Conservation (phyloP, 768 basidiomycete genomes). For the Ramaria rubella region DNA sequence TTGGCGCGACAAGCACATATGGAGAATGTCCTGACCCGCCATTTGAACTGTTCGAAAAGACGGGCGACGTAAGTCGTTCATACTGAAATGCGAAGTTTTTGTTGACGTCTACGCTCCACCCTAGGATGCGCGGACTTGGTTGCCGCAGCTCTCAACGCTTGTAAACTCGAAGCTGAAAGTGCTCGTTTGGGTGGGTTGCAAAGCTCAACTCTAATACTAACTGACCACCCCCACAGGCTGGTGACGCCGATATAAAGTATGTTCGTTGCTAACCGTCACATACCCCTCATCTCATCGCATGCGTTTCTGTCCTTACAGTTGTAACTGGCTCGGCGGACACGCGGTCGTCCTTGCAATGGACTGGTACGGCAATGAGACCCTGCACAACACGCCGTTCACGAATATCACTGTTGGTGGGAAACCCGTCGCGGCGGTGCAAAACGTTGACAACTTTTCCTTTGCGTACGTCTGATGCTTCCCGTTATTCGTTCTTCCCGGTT, state of each 20-base stretch:
- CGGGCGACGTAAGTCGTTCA: constrained; percentile 45
- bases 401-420: constrained; percentile 53
- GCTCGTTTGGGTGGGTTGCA: constrained; percentile 39
- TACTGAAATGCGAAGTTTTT: constrained; percentile 6
- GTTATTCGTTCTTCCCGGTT: background rate
- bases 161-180: constrained; percentile 37
- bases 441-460: constrained; percentile 61
- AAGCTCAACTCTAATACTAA: constrained; percentile 17
- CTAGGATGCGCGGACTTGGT: constrained; percentile 51
- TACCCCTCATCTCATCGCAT: background rate
- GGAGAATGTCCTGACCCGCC: constrained; percentile 43
- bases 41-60: constrained; percentile 36
- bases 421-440: constrained; percentile 52
- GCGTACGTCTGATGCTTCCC: constrained; percentile 39
- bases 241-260: constrained; percentile 12
- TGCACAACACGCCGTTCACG: constrained; percentile 26
- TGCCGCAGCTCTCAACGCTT: constrained; percentile 43
- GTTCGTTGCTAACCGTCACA: background rate
- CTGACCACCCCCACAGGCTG: constrained; percentile 1
- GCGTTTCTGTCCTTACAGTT: constrained; percentile 1
- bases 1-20: constrained; percentile 49
- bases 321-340: constrained; percentile 31
- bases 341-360: constrained; percentile 26
- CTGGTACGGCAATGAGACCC: constrained; percentile 9
- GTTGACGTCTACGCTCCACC: constrained; percentile 7